phyloP scores from a whole-genome alignment of 2,329 filamentous ascomycete genomes.

The Alternaria gaisen region DNA sequence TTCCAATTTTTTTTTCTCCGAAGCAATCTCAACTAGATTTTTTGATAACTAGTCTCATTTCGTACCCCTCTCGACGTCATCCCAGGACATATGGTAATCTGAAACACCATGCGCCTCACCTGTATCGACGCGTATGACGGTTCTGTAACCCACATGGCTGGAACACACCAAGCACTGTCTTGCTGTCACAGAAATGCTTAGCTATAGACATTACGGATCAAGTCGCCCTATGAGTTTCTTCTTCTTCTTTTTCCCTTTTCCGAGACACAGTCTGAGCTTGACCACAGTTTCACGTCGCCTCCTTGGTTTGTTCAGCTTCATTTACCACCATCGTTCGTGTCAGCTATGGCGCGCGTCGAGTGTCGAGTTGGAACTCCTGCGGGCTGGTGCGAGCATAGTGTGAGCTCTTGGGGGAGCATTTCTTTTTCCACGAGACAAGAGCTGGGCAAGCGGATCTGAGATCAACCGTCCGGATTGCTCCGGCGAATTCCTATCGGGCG shows the following conservation, averaged over 20 bases:
- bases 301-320: background rate
- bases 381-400: background rate
- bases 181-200: conserved; percentile 8
- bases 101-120: conserved; percentile 4
- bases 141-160: conserved; percentile 2
- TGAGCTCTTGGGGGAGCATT: background rate
- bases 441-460: background rate
- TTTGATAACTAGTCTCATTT: background rate
- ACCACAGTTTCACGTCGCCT: background rate
- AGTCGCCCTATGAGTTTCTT: background rate
- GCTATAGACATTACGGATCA: background rate
- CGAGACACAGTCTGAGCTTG: background rate
- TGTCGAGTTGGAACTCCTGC: background rate
- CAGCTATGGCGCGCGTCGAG: background rate
- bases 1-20: background rate
- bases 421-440: background rate
- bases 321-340: background rate
- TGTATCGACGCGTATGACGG: background rate
- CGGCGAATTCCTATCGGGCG: background rate
- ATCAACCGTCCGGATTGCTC: background rate
- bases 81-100: background rate
- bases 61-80: background rate
- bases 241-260: background rate
- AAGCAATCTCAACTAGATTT: background rate
- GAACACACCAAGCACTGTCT: conserved; percentile 6